phyloP scores from a whole-genome alignment of 169 alveolate species.

The Sarcocystis neurona region DNA sequence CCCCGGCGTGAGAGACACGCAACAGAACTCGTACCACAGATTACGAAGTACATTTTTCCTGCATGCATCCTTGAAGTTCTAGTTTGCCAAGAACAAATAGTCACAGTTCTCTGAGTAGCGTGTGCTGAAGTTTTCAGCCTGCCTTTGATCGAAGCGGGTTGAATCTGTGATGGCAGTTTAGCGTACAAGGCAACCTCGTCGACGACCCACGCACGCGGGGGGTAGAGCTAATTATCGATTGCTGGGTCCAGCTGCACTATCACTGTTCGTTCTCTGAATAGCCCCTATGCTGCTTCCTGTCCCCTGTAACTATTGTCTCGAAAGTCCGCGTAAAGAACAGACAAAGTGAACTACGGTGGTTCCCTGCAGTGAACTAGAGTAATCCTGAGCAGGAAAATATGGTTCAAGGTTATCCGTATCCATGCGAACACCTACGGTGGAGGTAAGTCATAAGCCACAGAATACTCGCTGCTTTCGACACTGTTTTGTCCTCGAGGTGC shows the following conservation, averaged over 20 bases:
- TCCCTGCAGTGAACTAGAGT: not conserved
- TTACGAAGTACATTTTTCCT: not conserved
- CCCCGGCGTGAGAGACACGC: not conserved
- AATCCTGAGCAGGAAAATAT: not conserved
- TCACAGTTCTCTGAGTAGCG: not conserved
- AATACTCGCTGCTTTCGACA: not conserved
- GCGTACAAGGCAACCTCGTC: too few relatives aligned
- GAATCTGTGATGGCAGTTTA: too few relatives aligned
- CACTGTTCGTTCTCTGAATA: not conserved
- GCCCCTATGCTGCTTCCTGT: not conserved
- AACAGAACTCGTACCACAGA: not conserved
- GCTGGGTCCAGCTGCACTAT: not conserved
- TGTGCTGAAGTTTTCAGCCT: not conserved
- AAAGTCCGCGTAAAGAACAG: too few relatives aligned
- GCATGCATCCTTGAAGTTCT: not conserved
- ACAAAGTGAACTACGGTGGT: too few relatives aligned
- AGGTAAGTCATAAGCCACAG: conserved; percentile 31
- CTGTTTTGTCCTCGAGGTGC: not conserved
- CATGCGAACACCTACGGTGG: conserved; percentile 17
- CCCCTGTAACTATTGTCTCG: not conserved
- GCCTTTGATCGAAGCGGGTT: not conserved
- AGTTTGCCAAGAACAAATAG: not conserved
- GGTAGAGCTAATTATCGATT: too few relatives aligned
- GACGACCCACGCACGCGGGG: too few relatives aligned
- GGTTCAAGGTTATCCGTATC: not conserved